Evolutionary conservation across 345 rosid genomes (phyloP).

Genomic region (Dimocarpus longan): DNA sequence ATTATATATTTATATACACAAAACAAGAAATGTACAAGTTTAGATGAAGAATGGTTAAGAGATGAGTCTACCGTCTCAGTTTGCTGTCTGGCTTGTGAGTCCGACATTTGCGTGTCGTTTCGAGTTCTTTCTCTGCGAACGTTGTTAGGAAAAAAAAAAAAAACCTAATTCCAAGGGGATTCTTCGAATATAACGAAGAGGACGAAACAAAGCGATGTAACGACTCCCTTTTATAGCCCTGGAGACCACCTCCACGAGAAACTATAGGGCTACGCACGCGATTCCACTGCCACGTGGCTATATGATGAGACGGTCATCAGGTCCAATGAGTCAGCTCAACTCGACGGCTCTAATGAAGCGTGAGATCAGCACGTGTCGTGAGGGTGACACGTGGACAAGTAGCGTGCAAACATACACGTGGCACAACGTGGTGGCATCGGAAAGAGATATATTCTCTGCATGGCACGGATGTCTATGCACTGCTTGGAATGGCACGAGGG

Average conservation of each 20-base stretch:
- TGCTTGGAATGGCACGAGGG: constrained; percentile 18
- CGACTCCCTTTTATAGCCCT: constrained; percentile 18
- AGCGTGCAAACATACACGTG: constrained; percentile 8
- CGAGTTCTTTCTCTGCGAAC: neutral
- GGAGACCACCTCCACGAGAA: neutral
- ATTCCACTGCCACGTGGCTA: constrained; percentile 14
- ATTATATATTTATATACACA: neutral
- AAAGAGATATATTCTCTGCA: neutral
- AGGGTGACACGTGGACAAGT: constrained; percentile 4
- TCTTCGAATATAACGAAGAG: constrained; percentile 17
- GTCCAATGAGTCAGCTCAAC: constrained; percentile 4
- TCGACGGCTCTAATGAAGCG: constrained; percentile 11
- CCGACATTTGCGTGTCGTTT: constrained; percentile 25
- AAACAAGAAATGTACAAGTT: neutral
- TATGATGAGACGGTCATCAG: neutral
- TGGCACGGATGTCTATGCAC: constrained; percentile 22
- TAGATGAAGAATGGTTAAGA: neutral
- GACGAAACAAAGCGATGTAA: constrained; percentile 3
- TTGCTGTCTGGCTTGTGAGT: constrained; percentile 28
- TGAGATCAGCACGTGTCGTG: neutral
- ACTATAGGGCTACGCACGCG: constrained; percentile 6
- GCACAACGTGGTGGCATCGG: neutral
- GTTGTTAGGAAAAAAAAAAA: neutral
- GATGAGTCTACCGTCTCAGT: constrained; percentile 20
- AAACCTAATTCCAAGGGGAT: neutral